Percentiles rank a stretch among this genome's conserved stretches.
Conservation (phyloP, 257 asterid genomes). For the Linaria vulgaris region DNA sequence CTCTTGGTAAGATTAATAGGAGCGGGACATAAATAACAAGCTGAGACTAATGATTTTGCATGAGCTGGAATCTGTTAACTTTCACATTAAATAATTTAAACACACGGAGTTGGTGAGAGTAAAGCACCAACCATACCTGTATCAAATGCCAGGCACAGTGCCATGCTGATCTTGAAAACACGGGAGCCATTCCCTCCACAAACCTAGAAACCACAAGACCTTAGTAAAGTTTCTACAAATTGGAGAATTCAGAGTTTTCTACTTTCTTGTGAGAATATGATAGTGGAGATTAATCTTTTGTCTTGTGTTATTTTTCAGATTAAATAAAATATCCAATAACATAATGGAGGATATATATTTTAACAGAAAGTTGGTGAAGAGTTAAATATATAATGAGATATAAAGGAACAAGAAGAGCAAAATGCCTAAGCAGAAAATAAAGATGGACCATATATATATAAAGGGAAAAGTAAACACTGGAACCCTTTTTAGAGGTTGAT, state of each 20-base stretch:
- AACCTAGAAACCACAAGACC: conserved; percentile 51
- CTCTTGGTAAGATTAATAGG: background rate
- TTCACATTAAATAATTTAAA: background rate
- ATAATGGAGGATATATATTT: background rate
- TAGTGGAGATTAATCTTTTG: background rate
- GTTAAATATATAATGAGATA: background rate
- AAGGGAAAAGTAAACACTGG: background rate
- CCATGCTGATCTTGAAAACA: conserved; percentile 96
- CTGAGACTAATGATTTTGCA: background rate
- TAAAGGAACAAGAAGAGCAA: conserved; percentile 9
- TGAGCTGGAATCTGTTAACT: background rate
- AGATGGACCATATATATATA: conserved; percentile 1
- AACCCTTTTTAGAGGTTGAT: conserved; percentile 3
- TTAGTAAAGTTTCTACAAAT: conserved; percentile 16
- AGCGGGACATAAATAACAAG: background rate
- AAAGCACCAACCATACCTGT: conserved; percentile 50
- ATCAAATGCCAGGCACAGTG: conserved; percentile 98
- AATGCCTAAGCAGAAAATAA: conserved; percentile 20
- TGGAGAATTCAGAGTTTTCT: background rate
- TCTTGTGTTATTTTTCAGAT: background rate
- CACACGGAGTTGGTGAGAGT: background rate
- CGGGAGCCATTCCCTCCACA: conserved; percentile 99
- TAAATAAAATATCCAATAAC: background rate
- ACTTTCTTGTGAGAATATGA: background rate
- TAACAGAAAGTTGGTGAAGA: background rate